Evolutionary conservation across 2,329 filamentous ascomycete species (phyloP).

Genomic region (Trichoderma sp.): DNA sequence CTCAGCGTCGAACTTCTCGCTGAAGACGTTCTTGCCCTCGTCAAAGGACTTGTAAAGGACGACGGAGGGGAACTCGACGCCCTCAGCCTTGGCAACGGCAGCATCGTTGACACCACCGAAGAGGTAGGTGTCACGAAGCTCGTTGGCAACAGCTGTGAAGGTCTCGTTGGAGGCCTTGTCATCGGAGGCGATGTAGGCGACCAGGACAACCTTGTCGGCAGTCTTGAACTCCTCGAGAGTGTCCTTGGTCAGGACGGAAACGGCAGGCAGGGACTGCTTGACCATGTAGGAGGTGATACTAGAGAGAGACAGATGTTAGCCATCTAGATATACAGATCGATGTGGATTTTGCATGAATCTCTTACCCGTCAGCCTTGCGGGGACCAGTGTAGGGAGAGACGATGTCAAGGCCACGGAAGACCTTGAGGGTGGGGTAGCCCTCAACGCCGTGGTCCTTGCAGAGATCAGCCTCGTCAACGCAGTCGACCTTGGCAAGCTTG

Average conservation of each 20-base stretch:
- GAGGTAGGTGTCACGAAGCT: constrained; percentile 84
- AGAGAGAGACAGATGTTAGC: constrained; percentile 24
- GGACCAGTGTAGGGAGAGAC: constrained; percentile 77
- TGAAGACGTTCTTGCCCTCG: constrained; percentile 85
- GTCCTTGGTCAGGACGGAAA: constrained; percentile 77
- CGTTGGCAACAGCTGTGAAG: constrained; percentile 70
- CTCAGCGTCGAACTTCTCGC: constrained; percentile 74
- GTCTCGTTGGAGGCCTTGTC: constrained; percentile 86
- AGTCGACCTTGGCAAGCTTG: constrained; percentile 83
- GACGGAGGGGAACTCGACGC: constrained; percentile 79
- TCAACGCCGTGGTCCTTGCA: constrained; percentile 89
- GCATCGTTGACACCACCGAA: constrained; percentile 87
- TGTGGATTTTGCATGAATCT: constrained; percentile 34
- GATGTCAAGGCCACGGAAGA: constrained; percentile 90
- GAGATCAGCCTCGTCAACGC: constrained; percentile 89
- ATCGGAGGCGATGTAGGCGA: constrained; percentile 78
- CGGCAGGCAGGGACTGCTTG: constrained; percentile 93
- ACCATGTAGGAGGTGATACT: constrained; percentile 86
- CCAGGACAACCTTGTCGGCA: constrained; percentile 91
- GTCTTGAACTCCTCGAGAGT: constrained; percentile 95
- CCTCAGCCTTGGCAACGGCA: constrained; percentile 82
- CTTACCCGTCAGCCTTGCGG: constrained; percentile 77
- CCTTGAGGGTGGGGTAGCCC: constrained; percentile 97
- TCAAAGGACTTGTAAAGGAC: constrained; percentile 96
- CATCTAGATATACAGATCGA: background rate